A percentile compares a stretch with the other conserved stretches of the same genome.
Conservation (phyloP, 306 rosid genomes). For the Alnus rubra region DNA sequence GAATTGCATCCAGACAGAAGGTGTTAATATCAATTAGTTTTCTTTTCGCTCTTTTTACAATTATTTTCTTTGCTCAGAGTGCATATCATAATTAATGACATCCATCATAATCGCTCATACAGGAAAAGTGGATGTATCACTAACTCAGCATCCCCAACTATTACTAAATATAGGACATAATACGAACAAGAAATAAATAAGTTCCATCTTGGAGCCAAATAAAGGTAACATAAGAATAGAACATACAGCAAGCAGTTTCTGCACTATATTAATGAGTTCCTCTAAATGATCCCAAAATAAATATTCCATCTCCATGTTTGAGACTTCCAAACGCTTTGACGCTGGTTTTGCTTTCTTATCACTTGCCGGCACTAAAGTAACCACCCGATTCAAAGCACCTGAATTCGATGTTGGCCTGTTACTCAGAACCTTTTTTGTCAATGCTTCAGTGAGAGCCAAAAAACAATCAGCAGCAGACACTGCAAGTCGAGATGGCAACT, state of each 20-base stretch:
- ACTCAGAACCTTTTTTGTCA: slow-evolving; percentile 46
- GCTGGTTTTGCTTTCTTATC: slow-evolving; percentile 46
- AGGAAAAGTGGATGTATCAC: background rate
- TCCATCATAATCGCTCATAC: background rate
- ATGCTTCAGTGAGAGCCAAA: slow-evolving; percentile 61
- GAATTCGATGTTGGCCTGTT: slow-evolving; percentile 42
- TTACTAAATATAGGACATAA: slow-evolving; percentile 3
- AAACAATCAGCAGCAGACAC: slow-evolving; percentile 87
- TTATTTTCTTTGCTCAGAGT: background rate
- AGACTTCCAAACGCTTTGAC: slow-evolving; percentile 39
- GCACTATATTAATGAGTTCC: slow-evolving; percentile 56
- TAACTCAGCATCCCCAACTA: slow-evolving; percentile 1
- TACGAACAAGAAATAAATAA: slow-evolving; percentile 4
- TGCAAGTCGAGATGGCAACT: slow-evolving; percentile 89
- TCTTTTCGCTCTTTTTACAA: background rate
- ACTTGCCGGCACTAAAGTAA: slow-evolving; percentile 34
- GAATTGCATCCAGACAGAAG: background rate
- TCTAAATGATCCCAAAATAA: slow-evolving; percentile 73
- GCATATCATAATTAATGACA: background rate
- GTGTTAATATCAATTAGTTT: background rate
- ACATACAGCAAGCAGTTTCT: slow-evolving; percentile 79
- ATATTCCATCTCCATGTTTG: slow-evolving; percentile 47
- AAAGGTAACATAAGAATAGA: background rate
- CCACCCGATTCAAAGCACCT: slow-evolving; percentile 37
- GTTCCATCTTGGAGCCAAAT: slow-evolving; percentile 16